Evolutionary conservation across 169 alveolate species (phyloP).

Genomic region (Cytauxzoon felis): DNA sequence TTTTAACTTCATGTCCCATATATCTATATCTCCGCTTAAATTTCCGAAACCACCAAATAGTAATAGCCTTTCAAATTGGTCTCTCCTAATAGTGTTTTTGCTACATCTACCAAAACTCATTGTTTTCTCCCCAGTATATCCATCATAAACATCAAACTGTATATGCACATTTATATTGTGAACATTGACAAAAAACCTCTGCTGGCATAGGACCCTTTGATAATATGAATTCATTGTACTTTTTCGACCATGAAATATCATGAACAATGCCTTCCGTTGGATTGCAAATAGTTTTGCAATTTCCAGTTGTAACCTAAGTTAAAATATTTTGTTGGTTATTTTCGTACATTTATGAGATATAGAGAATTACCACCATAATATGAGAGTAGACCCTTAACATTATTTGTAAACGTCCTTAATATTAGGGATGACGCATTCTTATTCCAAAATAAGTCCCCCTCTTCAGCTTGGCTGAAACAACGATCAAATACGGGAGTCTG

Average conservation of each 20-base stretch:
- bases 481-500: constrained; percentile 38
- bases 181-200: constrained; percentile 14
- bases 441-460: constrained; percentile 73
- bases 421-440: constrained; percentile 61
- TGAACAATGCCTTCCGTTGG: constrained; percentile 68
- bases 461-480: constrained; percentile 66
- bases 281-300: constrained; percentile 26
- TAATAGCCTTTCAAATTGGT: constrained; percentile 73
- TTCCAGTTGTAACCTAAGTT: constrained; percentile 20
- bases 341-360: constrained; percentile 51
- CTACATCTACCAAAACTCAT: constrained; percentile 74
- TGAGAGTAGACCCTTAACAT: constrained; percentile 66
- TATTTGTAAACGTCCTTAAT: constrained; percentile 65
- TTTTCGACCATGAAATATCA: constrained; percentile 71
- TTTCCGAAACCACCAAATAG: constrained; percentile 89
- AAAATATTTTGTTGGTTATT: not conserved
- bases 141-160: constrained; percentile 60
- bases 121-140: constrained; percentile 58
- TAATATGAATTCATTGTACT: constrained; percentile 62
- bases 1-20: constrained; percentile 78
- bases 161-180: not conserved
- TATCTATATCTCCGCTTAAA: constrained; percentile 85
- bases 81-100: constrained; percentile 76
- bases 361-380: constrained; percentile 69
- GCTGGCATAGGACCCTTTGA: constrained; percentile 72